A percentile compares a stretch with the other conserved stretches of the same genome.
Conservation (phyloP, 2,329 filamentous ascomycete genomes). For the Fusarium transvaalense region DNA sequence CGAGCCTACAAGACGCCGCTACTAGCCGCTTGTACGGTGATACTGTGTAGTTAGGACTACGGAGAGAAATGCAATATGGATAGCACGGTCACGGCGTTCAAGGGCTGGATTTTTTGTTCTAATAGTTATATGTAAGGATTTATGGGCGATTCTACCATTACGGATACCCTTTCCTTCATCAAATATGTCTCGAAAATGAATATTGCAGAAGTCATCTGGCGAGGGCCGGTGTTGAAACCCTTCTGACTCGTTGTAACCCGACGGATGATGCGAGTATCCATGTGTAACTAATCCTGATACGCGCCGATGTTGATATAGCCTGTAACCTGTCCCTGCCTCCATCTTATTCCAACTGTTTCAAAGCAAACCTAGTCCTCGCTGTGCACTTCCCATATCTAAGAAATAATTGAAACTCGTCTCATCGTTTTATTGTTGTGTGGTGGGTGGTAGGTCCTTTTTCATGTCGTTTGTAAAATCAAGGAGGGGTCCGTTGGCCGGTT, state of each 20-base stretch:
- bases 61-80: constrained; percentile 31
- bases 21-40: constrained; percentile 56
- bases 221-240: constrained; percentile 47
- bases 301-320: constrained; percentile 48
- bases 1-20: constrained; percentile 81
- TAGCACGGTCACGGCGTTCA: constrained; percentile 48
- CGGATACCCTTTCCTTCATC: constrained; percentile 38
- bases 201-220: constrained; percentile 30
- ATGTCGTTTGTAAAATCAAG: constrained; percentile 69
- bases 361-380: constrained; percentile 36
- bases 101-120: constrained; percentile 35
- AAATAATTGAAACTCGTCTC: constrained; percentile 28
- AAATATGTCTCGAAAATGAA: constrained; percentile 28
- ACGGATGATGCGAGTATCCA: constrained; percentile 44
- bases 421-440: constrained; percentile 43
- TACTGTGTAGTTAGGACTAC: constrained; percentile 10
- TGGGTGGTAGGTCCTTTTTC: constrained; percentile 61
- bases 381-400: constrained; percentile 30
- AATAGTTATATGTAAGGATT: constrained; percentile 38
- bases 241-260: constrained; percentile 46
- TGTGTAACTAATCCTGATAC: constrained; percentile 46
- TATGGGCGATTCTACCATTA: constrained; percentile 35
- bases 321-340: constrained; percentile 25
- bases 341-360: constrained; percentile 37
- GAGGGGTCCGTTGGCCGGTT: constrained; percentile 62